Conservation (phyloP, 805 yeast species). For the Wickerhamomyces bovis region DNA sequence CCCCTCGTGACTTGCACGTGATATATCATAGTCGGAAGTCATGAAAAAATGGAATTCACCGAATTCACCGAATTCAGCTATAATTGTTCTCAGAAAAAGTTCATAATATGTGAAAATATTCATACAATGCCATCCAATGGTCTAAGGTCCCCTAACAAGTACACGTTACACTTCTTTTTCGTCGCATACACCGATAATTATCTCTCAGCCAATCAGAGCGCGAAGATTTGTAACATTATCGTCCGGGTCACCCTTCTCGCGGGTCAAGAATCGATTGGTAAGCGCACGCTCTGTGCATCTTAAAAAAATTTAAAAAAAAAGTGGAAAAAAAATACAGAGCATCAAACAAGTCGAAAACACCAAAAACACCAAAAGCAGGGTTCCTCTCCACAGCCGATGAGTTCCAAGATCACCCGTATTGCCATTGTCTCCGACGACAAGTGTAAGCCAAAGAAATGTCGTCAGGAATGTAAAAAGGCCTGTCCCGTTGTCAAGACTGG, state of each 20-base stretch:
- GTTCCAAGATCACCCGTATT: conserved; percentile 55
- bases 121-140: no score
- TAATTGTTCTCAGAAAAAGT: no score
- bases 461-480: conserved; percentile 94
- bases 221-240: neutral
- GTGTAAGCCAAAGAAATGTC: conserved; percentile 97
- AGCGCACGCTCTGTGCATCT: neutral
- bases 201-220: neutral
- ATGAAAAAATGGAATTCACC: no score
- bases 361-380: neutral
- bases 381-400: neutral
- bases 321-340: neutral
- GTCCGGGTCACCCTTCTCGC: neutral
- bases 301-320: neutral
- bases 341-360: neutral
- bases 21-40: no score
- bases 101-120: no score
- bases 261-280: neutral
- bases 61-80: no score
- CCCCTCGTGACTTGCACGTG: no score
- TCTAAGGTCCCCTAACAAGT: no score
- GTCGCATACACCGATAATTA: no score
- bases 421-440: conserved; percentile 92
- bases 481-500: conserved; percentile 99
- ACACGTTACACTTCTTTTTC: no score